Conservation (phyloP, 164 flowering plant genomes). For the Aristolochia californica region DNA sequence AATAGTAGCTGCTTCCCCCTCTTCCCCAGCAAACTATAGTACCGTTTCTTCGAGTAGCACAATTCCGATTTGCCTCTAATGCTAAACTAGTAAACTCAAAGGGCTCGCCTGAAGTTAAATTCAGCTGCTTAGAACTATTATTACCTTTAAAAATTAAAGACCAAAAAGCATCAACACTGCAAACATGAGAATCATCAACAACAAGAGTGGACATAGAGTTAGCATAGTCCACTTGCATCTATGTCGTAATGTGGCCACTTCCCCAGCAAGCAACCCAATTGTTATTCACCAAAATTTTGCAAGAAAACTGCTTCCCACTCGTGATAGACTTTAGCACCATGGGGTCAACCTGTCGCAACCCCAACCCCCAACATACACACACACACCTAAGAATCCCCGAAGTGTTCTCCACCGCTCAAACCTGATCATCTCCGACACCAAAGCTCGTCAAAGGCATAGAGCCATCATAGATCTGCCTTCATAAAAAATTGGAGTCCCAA, state of each 20-base stretch:
- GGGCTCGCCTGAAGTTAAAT: constrained; percentile 21
- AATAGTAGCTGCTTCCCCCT: constrained; percentile 12
- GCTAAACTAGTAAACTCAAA: constrained; percentile 29
- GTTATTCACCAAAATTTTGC: constrained; percentile 36
- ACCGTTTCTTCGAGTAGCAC: constrained; percentile 37
- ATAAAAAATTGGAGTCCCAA: constrained; percentile 31
- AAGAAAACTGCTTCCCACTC: constrained; percentile 55
- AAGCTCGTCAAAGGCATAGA: constrained; percentile 24
- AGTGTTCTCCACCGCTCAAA: constrained; percentile 40
- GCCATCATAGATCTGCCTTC: constrained; percentile 30
- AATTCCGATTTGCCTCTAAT: constrained; percentile 35
- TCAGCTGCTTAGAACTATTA: constrained; percentile 36
- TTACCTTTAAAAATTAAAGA: constrained; percentile 40
- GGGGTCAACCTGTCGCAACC: constrained; percentile 2
- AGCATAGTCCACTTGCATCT: constrained; percentile 15
- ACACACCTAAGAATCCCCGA: constrained; percentile 31
- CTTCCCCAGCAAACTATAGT: constrained; percentile 74
- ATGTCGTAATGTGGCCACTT: not conserved
- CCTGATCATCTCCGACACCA: constrained; percentile 54
- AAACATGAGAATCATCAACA: constrained; percentile 51
- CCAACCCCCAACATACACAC: constrained; percentile 77
- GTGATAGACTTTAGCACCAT: constrained; percentile 24
- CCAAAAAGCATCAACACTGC: constrained; percentile 40
- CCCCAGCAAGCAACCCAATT: constrained; percentile 43
- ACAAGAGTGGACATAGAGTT: constrained; percentile 34